Evolutionary conservation across 371 early-diverging fungal genomes (phyloP), one percentile per base, ranked within the genome.

Genomic region (Polyrhizophydium stewartii): DNA sequence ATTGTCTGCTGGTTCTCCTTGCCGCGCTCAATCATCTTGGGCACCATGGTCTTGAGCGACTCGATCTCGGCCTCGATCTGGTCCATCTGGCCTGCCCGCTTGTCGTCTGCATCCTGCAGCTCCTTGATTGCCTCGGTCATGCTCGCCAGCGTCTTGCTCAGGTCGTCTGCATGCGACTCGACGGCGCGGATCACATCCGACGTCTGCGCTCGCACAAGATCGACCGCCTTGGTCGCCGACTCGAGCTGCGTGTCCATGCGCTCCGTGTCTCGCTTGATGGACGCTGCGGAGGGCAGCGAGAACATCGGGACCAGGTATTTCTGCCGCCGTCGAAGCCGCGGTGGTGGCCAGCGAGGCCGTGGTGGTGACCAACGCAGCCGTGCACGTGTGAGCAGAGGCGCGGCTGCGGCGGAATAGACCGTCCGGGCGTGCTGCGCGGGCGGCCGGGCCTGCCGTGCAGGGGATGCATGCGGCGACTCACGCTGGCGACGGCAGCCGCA

Each of bases 1-100:
- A 89, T 81, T 22, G 82, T 77, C 21, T 74, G 72, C 66, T 90
- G 89, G 30, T 87, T 76, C 58, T 89, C 85, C 62, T 88, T 89
- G 56, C 81, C 77, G 68, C 88, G 87, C 40, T 90, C 87, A 68
- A 91, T 69, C 62, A 89, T 65, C 90, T 90, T 68, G 38, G 94
- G 90, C n/a, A 93, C 83, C 58, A 86, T 71, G 5, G 83, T 78
- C 50, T 88, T 87, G 57, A 93, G 82, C 33, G 77, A 71, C 32
- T 93, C 91, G 32, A 97, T 73, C 45, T 94, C 93, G 51, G 75
- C 75, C 64, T 88, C 82, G 57, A 92, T 79, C 47, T 71, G 75
- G 59, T 79, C 74, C 50, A 94, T 77, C 46, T 92, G 92, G 30
- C 84, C 77, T 17, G 87, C 88, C 55, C 88, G 71, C 66, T 84